Evolutionary conservation across 768 basidiomycete species (phyloP), one percentile per base, ranked within the genome.

Genomic region (Tulasnella sp.): DNA sequence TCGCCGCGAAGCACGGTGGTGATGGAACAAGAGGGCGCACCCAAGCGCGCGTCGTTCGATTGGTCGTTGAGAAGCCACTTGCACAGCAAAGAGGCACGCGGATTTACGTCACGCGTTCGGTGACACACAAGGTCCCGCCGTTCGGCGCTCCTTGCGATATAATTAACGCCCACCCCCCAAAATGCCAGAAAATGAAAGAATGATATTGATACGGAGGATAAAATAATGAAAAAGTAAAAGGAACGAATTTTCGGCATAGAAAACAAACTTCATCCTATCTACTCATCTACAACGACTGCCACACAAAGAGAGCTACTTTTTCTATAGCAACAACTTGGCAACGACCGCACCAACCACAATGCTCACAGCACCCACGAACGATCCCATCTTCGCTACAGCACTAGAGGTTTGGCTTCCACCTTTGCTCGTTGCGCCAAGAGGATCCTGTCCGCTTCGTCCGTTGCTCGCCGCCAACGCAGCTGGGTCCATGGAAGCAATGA

Each of bases 401-500:
- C 71, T 42, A 37, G 49, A n/a, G 19, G 71, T 54, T 25, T 29
- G n/a, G 6, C 31, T 3, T 17, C 64, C 49, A 29, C 67, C 67
- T 25, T 76, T 39, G 25, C 75, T 76, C 22, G 75, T 76, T 9
- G 67, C n/a, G 14, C 58, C 67, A 64, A 76, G 36, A 15, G 75
- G 75, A 38, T 40, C 58, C n/a, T 22, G 11, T 29, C 75, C 75
- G 40, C 69, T 76, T 25, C 67, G 36, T 68, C 75, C 75, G 68
- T 76, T 76, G 67, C 75, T 76, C 39, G 67, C 12, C 19, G 14
- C 15, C 7, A 76, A 15, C 34, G 36, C 37, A 0, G 67, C 64
- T 12, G 19, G 15, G 29, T 74, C 64, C 42, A 74, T 74, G 29
- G 73, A 67, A 17, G 52, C 25, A 17, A n/a, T 14, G 31, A 52